Evolutionary conservation across 2,329 filamentous ascomycete species (phyloP).

Genomic region (Claviceps africana): DNA sequence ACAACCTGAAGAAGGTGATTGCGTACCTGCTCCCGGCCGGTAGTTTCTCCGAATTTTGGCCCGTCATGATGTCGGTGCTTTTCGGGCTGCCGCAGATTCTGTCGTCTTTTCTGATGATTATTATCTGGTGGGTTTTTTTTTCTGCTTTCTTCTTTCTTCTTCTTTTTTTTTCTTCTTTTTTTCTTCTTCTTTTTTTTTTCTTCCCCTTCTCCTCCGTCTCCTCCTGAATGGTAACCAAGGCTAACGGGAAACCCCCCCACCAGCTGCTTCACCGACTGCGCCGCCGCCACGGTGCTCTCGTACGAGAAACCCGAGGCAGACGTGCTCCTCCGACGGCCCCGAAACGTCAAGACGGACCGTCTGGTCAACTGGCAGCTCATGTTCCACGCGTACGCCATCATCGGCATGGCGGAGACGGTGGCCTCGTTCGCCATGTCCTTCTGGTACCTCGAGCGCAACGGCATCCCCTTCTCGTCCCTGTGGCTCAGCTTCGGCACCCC

Average conservation of each 20-base stretch:
- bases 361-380: slow-evolving; percentile 63
- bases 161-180: neutral
- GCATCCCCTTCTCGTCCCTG: slow-evolving; percentile 48
- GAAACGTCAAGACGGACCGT: slow-evolving; percentile 53
- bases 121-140: slow-evolving; percentile 35
- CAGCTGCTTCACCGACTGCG: slow-evolving; percentile 66
- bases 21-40: slow-evolving; percentile 63
- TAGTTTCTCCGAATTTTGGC: slow-evolving; percentile 63
- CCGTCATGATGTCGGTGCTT: slow-evolving; percentile 56
- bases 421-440: slow-evolving; percentile 51
- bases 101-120: slow-evolving; percentile 59
- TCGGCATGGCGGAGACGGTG: slow-evolving; percentile 49
- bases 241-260: too few species aligned
- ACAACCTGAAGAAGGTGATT: slow-evolving; percentile 60
- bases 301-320: slow-evolving; percentile 69
- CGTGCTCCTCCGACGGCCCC: slow-evolving; percentile 53
- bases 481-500: slow-evolving; percentile 57
- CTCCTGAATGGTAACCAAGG: too few species aligned
- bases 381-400: slow-evolving; percentile 56
- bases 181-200: too few species aligned
- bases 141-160: neutral
- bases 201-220: too few species aligned
- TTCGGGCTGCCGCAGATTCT: slow-evolving; percentile 63
- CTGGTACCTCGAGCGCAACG: slow-evolving; percentile 49
- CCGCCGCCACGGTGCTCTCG: slow-evolving; percentile 56